Conservation (phyloP, 345 rosid species). For the Bruguiera parviflora region DNA sequence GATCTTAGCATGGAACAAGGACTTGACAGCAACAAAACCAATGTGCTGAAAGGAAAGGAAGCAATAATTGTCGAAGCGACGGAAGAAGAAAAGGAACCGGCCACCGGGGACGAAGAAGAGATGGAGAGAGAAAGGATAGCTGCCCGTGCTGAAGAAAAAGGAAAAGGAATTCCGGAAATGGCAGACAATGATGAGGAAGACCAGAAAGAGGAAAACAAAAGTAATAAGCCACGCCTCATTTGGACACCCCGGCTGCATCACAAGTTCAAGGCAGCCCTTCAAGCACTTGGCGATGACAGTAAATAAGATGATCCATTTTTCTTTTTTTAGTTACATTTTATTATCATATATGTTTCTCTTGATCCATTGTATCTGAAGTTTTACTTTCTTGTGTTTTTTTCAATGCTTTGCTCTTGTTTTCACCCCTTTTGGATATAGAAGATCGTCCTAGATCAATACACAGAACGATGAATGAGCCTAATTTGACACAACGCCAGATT, state of each 20-base stretch:
- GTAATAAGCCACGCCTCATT: slow-evolving; percentile 4
- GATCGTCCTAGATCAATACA: slow-evolving; percentile 43
- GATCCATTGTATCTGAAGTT: neutral
- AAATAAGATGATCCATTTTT: neutral
- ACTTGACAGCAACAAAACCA: too few relatives aligned
- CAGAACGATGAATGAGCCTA: slow-evolving; percentile 40
- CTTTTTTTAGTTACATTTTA: neutral
- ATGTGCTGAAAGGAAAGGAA: too few relatives aligned
- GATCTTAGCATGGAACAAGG: neutral
- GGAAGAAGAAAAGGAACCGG: too few relatives aligned
- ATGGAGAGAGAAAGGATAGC: neutral
- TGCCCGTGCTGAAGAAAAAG: neutral
- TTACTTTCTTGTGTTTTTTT: neutral
- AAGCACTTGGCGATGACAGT: slow-evolving; percentile 29
- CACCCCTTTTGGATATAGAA: slow-evolving; percentile 17
- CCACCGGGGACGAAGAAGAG: neutral
- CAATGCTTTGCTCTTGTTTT: too few relatives aligned
- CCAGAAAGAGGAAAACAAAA: too few relatives aligned
- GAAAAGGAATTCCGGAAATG: neutral
- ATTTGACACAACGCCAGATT: slow-evolving; percentile 45
- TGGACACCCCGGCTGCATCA: slow-evolving; percentile 43
- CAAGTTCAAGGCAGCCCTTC: slow-evolving; percentile 40
- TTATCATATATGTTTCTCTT: neutral
- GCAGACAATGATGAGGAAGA: neutral
- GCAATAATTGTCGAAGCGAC: too few relatives aligned